phyloP scores from a whole-genome alignment of 306 rosid species.

The Crotalaria pallida region DNA sequence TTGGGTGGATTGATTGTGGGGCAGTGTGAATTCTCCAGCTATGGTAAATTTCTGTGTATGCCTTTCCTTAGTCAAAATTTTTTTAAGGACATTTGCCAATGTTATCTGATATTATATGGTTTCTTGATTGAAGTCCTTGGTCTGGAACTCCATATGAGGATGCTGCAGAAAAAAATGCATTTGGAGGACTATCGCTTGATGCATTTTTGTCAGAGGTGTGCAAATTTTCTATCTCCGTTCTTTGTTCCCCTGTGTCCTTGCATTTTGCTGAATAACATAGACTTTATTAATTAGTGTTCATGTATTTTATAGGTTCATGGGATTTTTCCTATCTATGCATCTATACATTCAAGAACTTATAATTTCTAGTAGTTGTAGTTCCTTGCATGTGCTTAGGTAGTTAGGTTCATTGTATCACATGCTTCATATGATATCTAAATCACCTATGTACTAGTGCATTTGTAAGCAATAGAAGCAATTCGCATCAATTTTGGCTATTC shows the following conservation, averaged over 20 bases:
- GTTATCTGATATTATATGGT: conserved; percentile 10
- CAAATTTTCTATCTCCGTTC: background rate
- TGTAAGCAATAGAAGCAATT: no score
- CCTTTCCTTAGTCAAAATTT: conserved; percentile 17
- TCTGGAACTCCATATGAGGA: conserved; percentile 62
- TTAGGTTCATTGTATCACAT: no score
- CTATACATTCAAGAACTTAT: no score
- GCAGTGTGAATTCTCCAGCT: conserved; percentile 1
- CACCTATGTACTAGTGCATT: no score
- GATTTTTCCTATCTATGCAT: no score
- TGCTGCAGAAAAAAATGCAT: conserved; percentile 69
- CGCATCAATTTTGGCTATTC: no score
- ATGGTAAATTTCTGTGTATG: background rate
- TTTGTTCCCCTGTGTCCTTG: background rate
- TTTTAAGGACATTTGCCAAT: background rate
- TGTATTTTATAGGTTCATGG: no score
- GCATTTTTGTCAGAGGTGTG: conserved; percentile 66
- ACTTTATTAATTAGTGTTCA: no score
- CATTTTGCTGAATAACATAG: background rate
- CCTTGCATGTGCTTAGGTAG: no score
- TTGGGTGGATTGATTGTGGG: background rate
- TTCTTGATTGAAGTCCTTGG: conserved; percentile 74
- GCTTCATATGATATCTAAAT: no score
- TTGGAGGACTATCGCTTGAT: conserved; percentile 80
- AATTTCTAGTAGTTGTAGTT: no score